Base-by-base conservation (phyloP, 2,329 filamentous ascomycete species). In the Penicillium sp. region DNA sequence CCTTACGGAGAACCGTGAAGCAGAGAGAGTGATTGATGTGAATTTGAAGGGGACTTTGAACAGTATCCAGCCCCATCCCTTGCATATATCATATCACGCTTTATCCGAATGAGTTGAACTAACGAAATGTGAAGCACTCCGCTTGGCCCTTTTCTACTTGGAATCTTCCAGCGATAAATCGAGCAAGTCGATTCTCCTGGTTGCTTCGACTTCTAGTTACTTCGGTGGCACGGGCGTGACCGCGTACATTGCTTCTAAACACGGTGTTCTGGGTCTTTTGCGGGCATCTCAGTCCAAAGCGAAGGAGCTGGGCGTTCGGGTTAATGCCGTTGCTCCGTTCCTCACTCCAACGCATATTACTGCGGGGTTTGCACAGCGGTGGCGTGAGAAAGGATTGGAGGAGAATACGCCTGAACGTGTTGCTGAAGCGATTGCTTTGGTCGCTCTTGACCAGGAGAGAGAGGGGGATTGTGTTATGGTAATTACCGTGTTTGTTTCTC, bases 311-410 rank as follows among this genome's bases (percentile, higher is more conserved):
- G 61, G 64, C 13, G 68, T 79, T 4, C 63, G 75, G 11, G 67
- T 74, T 16, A 79, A 79, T 55, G 74, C 72, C 4, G 65, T 79
- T n/a, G 77, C 75, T 8, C 76, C 77, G 1, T 80, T 76, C 62
- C 69, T 77, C 10, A 79, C 31, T 4, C 47, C 43, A 18, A 79
- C 76, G 13, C 68, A 73, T 39, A 72, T 79, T 16, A 73, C 76
- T 0, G 65, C 64, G 13, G 67, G 71, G 2, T 73, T 76, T 48
- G 63, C 67, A 1, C 58, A 68, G 8, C 51, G 58, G 22, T 79
- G 75, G 75, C 60, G 62, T 20, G 63, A 67, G 18, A 62, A 66
- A 18, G 71, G 71, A 0, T 61, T 79, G 42, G 72, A 74, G 1
- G 62, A 72, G 31, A 78, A 78, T 52, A 70, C 68, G 1, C 67